A percentile compares a stretch with the other conserved stretches of the same genome.
Conservation (phyloP, 441 rosid species). For the Brassica hybrid region DNA sequence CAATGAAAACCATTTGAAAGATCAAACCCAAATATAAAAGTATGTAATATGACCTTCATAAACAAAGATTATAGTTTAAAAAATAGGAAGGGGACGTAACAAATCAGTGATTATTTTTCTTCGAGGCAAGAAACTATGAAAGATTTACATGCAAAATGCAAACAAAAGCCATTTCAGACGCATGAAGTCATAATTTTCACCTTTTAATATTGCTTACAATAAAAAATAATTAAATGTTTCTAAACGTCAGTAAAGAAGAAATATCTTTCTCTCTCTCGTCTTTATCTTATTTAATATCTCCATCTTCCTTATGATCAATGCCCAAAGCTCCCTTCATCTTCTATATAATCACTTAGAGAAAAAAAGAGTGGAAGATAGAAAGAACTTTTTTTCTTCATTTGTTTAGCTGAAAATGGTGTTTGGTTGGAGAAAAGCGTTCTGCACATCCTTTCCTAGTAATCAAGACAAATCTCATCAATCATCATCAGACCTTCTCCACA, state of each 20-base stretch:
- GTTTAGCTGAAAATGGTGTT: constrained; percentile 44
- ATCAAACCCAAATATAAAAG: too few relatives aligned
- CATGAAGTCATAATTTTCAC: constrained; percentile 24
- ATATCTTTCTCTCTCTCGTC: constrained; percentile 37
- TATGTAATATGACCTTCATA: background rate
- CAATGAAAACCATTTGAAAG: constrained; percentile 16
- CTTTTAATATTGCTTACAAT: constrained; percentile 14
- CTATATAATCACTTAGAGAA: constrained; percentile 16
- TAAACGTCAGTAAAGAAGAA: background rate
- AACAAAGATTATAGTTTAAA: background rate
- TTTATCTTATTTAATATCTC: constrained; percentile 39
- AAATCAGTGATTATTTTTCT: constrained; percentile 37
- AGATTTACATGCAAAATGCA: constrained; percentile 31
- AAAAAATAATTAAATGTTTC: background rate
- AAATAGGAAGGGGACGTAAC: constrained; percentile 12
- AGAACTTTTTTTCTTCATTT: background rate
- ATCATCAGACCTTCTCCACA: constrained; percentile 15
- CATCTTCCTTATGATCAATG: constrained; percentile 35
- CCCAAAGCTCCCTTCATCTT: constrained; percentile 21
- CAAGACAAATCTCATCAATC: constrained; percentile 34
- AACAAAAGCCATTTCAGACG: constrained; percentile 34
- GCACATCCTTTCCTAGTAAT: constrained; percentile 70
- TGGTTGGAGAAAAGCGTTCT: constrained; percentile 92
- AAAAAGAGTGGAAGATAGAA: background rate
- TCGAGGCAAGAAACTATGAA: constrained; percentile 31